Base-by-base conservation (phyloP, 257 asterid genomes). In the Solanum etuberosum region DNA sequence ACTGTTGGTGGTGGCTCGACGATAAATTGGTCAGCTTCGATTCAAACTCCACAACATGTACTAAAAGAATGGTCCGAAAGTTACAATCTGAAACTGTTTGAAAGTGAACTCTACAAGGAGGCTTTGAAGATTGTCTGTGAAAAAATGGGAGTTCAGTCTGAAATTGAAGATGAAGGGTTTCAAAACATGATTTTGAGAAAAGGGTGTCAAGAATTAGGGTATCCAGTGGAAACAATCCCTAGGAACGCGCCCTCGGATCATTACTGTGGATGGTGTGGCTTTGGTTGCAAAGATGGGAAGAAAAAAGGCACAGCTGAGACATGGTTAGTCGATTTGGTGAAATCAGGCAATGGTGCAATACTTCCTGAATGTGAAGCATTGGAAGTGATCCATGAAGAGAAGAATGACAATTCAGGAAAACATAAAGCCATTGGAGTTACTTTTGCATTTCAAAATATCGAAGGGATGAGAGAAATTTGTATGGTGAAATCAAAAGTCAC, bases 231-330 rank as follows among this genome's bases (percentile, higher is more conserved):
- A 31, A 91, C 84, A 6, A 91, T 95, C 71, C 98, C 99, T 0
- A 89, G 91, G 0, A 96, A 96, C 38, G 90, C 98, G 1, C 54
- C 93, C 1, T 35, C 92, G 1, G 97, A 94, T 91, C 99, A 96
- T 63, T 91, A 93, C 46, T 96, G 99, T 21, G 98, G 98, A 6
- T 95, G 94, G 94, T 95, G 98, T 63, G 63, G 93, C 90, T 85
- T 96, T 2, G 98, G 99, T 4, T 96, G 98, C 88, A 91, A 87
- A 85, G 94, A 93, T 7, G 98, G 98, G 12, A 89, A 84, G 37
- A 96, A 96, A 89, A 94, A 92, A 70, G 94, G 98, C 16, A 91
- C 93, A 2, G 6, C 92, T 0, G 98, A 94, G 38, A 95, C 98
- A 73, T 96, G 99, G 99, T 88, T 96, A 9, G 91, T 90, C 86